Evolutionary conservation across 192 early-diverging fungal genomes (phyloP), one percentile per base, ranked within the genome.

Genomic region (Hyaloraphidium curvatum): DNA sequence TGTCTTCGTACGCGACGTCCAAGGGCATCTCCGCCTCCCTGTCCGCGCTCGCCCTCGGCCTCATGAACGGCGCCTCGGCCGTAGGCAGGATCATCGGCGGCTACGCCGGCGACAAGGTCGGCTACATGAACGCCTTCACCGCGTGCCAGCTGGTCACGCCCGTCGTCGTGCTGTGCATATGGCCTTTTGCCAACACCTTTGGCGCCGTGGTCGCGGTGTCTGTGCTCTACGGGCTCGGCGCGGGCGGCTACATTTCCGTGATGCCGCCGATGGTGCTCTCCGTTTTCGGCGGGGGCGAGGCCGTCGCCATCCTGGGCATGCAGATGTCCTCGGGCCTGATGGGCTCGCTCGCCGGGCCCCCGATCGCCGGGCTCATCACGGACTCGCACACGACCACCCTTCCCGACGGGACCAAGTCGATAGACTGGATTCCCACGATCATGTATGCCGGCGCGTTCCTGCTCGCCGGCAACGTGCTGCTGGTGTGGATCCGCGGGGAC

Each of bases 51-150:
- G 63, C 83, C 35, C 56, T 83, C 25, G 76, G 77, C 39, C 57
- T 87, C 30, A 69, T 76, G 22, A 84, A 82, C 55, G 80, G 73
- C 19, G 76, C 75, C 4, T 69, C 73, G 0, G 77, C 71, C 52
- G 48, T 79, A 3, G 82, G 82, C 2, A 68, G 82, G 39, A 67
- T 84, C 52, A 53, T 72, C 7, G 67, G 77, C 30, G 82, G 82
- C 1, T 73, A 71, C 40, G 67, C 63, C 16, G 79, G 78, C 5
- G 82, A 84, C 35, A 57, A 56, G n/a, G 51, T 73, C 4, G 82
- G 82, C 25, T 74, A 76, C 43, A 59, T 79, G 58, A 81, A 82
- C 59, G 69, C 71, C 2, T 55, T 81, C 16, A 31, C 56, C 7
- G 39, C 65, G 16, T 76, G 73, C 52, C 65, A 63, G 0, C 9